Evolutionary conservation across 768 basidiomycete genomes (phyloP).

Genomic region (Porpolomopsis calyptriformis): DNA sequence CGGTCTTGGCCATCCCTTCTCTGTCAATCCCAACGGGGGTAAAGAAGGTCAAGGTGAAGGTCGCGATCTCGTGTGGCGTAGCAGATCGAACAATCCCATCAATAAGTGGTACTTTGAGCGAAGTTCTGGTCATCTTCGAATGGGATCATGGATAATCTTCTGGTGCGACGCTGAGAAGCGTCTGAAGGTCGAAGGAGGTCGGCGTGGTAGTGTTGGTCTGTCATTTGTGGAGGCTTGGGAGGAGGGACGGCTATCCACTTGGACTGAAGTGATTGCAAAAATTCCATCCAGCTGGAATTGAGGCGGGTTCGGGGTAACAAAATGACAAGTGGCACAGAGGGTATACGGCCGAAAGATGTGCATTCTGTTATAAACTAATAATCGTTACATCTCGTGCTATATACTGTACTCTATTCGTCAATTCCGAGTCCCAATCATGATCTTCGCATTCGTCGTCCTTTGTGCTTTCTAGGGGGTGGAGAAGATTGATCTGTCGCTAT

Average conservation of each 20-base stretch:
- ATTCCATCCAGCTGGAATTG: constrained; percentile 75
- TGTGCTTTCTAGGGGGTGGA: constrained; percentile 12
- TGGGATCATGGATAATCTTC: constrained; percentile 86
- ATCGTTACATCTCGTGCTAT: not conserved
- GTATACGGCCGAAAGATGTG: not conserved
- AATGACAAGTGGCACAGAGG: too few species aligned
- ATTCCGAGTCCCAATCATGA: not conserved
- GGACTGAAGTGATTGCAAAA: constrained; percentile 57
- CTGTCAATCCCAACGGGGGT: constrained; percentile 92
- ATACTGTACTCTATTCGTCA: too few species aligned
- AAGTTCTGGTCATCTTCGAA: constrained; percentile 78
- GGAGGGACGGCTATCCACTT: constrained; percentile 52
- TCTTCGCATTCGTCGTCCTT: constrained; percentile 2
- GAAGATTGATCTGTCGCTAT: constrained; percentile 9
- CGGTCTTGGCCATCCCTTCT: constrained; percentile 86
- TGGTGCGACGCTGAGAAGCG: constrained; percentile 97
- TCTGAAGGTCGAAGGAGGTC: constrained; percentile 57
- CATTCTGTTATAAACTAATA: not conserved
- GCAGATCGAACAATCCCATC: constrained; percentile 84
- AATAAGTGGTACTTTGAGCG: constrained; percentile 99
- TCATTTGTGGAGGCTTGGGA: constrained; percentile 75
- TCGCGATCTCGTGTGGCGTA: constrained; percentile 94
- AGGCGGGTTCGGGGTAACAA: not conserved
- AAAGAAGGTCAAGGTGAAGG: constrained; percentile 83
- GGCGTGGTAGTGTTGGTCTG: constrained; percentile 50